phyloP scores from a whole-genome alignment of 495 filamentous ascomycete species.

The Annulohypoxylon nitens region DNA sequence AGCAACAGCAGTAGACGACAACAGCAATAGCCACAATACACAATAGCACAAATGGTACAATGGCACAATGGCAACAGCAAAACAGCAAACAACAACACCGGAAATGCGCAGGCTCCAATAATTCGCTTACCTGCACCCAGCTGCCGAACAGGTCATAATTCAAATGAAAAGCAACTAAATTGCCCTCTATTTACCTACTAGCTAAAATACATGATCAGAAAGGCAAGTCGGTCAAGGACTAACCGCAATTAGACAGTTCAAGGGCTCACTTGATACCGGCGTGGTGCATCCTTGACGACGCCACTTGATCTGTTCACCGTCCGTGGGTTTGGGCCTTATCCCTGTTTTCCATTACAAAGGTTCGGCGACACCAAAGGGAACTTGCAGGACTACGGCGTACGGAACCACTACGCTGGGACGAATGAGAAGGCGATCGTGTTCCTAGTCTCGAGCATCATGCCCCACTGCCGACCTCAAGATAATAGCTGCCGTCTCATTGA shows the following conservation, averaged over 20 bases:
- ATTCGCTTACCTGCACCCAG: conserved; percentile 36
- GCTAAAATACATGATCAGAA: conserved; percentile 1
- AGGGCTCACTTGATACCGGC: conserved; percentile 35
- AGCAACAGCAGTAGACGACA: neutral
- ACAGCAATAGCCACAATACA: neutral
- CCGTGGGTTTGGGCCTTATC: conserved; percentile 45
- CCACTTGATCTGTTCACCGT: conserved; percentile 43
- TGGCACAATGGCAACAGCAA: neutral
- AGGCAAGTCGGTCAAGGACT: conserved; percentile 17
- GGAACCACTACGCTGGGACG: conserved; percentile 48
- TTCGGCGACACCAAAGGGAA: conserved; percentile 48
- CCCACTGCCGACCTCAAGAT: conserved; percentile 43
- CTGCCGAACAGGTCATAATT: conserved; percentile 34
- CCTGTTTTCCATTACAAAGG: conserved; percentile 46
- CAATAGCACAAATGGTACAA: neutral
- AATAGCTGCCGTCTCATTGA: conserved; percentile 29
- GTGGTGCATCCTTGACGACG: conserved; percentile 43
- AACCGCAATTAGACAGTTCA: conserved; percentile 31
- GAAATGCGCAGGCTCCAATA: conserved; percentile 36
- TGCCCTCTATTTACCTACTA: neutral
- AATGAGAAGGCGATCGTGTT: conserved; percentile 39
- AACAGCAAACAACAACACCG: conserved; percentile 19
- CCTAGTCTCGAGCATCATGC: conserved; percentile 42
- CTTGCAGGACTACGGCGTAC: conserved; percentile 47
- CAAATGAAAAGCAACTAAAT: conserved; percentile 22